Evolutionary conservation across 129 eudicot genomes (phyloP).

Genomic region (Chrysanthemum makinoi): DNA sequence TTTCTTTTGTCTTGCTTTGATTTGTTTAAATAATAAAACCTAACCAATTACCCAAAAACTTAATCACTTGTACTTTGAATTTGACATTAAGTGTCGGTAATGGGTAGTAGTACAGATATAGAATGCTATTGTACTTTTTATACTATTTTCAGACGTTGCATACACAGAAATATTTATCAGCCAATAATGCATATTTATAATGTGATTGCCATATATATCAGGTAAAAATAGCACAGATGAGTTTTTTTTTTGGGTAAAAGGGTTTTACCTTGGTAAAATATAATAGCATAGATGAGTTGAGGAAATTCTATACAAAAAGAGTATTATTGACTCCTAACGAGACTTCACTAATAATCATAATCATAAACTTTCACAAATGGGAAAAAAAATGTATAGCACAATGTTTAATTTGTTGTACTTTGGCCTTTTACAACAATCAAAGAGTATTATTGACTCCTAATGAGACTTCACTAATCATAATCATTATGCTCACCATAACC

Average conservation of each 20-base stretch:
- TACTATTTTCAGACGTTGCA: background rate
- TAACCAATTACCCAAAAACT: background rate
- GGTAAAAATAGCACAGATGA: too few species aligned
- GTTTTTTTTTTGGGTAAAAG: too few species aligned
- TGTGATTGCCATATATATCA: too few species aligned
- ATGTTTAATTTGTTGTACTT: background rate
- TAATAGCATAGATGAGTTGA: too few species aligned
- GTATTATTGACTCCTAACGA: too few species aligned
- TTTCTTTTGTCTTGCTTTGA: background rate
- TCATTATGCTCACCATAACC: background rate
- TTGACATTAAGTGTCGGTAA: background rate
- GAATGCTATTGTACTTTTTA: background rate
- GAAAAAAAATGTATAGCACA: background rate
- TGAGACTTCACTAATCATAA: background rate
- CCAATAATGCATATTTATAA: too few species aligned
- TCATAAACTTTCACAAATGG: background rate
- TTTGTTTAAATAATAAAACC: conserved; percentile 3
- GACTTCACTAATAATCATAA: too few species aligned
- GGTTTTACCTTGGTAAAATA: too few species aligned
- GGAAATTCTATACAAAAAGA: background rate
- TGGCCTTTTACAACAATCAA: background rate
- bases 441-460: background rate
- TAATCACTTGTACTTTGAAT: background rate
- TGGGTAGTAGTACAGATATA: background rate
- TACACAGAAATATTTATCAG: background rate